These are phyloP conservation scores for Coemansia sp. DNA, from an alignment of 192 early-diverging fungal species.

Conservation along the genomic window DNA sequence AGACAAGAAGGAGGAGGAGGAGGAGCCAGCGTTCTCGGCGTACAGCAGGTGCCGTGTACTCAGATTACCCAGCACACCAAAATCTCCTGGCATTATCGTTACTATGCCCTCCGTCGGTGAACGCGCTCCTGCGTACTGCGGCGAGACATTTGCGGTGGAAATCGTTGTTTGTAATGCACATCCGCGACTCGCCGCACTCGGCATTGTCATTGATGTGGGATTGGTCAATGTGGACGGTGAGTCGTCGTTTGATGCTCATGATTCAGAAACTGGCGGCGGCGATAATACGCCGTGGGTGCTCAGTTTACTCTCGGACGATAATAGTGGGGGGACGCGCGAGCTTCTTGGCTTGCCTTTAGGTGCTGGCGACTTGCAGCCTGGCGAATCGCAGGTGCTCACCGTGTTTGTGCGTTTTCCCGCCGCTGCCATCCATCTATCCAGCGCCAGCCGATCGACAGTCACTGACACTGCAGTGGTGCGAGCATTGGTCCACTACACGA, in stretches of 20 bases:
- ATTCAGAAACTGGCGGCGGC: no score
- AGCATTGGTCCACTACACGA: background rate
- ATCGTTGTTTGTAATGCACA: constrained; percentile 27
- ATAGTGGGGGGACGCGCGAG: background rate
- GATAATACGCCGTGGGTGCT: no score
- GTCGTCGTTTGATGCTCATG: no score
- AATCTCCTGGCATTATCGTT: constrained; percentile 5
- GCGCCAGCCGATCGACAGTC: constrained; percentile 1
- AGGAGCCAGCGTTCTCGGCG: constrained; percentile 27
- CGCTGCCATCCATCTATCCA: background rate
- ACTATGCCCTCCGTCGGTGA: constrained; percentile 13
- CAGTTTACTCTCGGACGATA: background rate
- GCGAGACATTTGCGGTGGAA: constrained; percentile 40
- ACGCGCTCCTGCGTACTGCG: constrained; percentile 30
- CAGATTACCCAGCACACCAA: no score
- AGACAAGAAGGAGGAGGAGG: background rate
- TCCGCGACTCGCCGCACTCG: background rate
- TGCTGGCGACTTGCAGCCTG: background rate
- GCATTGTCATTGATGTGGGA: constrained; percentile 22
- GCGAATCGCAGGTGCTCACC: constrained; percentile 4
- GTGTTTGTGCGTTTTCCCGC: constrained; percentile 33
- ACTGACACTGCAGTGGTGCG: background rate
- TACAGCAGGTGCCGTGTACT: constrained; percentile 48
- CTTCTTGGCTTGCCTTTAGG: background rate
- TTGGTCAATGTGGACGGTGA: no score